Conservation (phyloP, 805 yeast genomes). For the Diddensiella caesifluorescens region DNA sequence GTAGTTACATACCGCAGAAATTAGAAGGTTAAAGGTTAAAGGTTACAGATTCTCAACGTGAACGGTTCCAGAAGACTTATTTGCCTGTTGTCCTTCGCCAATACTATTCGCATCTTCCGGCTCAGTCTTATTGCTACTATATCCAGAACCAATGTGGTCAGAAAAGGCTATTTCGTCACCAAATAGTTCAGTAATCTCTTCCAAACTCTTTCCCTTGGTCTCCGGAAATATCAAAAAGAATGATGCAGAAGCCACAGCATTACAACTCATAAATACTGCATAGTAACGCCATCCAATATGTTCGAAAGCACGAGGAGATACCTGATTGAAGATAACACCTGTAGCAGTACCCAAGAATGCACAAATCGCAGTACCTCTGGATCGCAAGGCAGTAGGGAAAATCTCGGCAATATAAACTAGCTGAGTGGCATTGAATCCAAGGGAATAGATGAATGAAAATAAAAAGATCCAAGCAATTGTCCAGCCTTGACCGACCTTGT, state of each 20-base stretch:
- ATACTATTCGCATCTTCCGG: neutral
- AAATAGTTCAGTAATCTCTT: conserved; percentile 16
- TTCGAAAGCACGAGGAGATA: conserved; percentile 38
- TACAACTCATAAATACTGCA: conserved; percentile 32
- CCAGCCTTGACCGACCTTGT: conserved; percentile 1
- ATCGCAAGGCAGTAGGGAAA: conserved; percentile 5
- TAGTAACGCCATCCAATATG: conserved; percentile 40
- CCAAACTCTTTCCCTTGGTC: conserved; percentile 14
- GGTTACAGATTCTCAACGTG: too few relatives aligned
- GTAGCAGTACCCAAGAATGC: neutral
- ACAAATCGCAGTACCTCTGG: conserved; percentile 4
- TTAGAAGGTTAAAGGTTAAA: too few relatives aligned
- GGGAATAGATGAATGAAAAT: conserved; percentile 1
- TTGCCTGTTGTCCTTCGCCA: neutral
- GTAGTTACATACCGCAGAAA: too few relatives aligned
- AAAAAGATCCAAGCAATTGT: conserved; percentile 1
- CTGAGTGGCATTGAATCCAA: neutral
- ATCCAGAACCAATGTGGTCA: neutral
- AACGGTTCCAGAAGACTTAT: too few relatives aligned
- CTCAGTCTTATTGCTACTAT: neutral
- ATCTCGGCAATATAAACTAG: conserved; percentile 6
- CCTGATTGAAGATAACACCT: conserved; percentile 28
- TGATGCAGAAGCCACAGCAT: conserved; percentile 19
- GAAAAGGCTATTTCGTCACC: conserved; percentile 2
- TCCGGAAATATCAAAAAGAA: conserved; percentile 15